Evolutionary conservation across 1,284 basidiomycete genomes (phyloP), one percentile per base, ranked within the genome.

Genomic region (Athelia sp.): DNA sequence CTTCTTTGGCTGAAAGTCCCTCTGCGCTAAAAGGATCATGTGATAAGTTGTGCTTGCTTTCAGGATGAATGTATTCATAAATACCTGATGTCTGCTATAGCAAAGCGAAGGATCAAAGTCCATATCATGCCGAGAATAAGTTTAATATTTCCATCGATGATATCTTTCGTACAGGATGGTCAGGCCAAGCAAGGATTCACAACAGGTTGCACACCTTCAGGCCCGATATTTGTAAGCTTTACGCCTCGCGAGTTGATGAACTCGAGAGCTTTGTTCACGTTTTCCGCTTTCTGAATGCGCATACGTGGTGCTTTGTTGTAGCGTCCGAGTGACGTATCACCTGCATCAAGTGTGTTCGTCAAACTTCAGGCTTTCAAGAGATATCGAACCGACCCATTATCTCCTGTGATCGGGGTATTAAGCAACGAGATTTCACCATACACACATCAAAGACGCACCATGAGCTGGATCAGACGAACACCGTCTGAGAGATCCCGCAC

Each of bases 121-220:
- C 96, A 99, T 59, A 99, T 98, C 91, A 98, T 95, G 31, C 96
- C 96, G 15, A 99, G 80, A 48, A 97, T 98, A 50, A 99, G 87
- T 68, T 99, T 99, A 54, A 96, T 70, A 66, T 98, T 98, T 23
- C 95, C 67, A 65, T 99, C 96, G 52, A 98, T 94, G 63, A 98
- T 98, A 66, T 99, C 95, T 93, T 60, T 47, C 6, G 26, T 23
- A 14, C 15, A 22, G 13, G 40, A 44, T 23, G 46, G 36, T 45
- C 21, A 36, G 50, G 32, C 23, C 17, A 36, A 17, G 45, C 34
- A 49, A 43, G 32, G 34, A 29, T 21, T 38, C 14, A 32, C 22
- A 42, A 40, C 47, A 15, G 42, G 19, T n/a, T 23, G 21, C 29
- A 52, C 55, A 87, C 92, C 92, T 79, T 96, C 93, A 6, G 93